A percentile compares a stretch with the other conserved stretches of the same genome.
Conservation (phyloP, 2,329 filamentous ascomycete species). For the Fusarium sacchari region DNA sequence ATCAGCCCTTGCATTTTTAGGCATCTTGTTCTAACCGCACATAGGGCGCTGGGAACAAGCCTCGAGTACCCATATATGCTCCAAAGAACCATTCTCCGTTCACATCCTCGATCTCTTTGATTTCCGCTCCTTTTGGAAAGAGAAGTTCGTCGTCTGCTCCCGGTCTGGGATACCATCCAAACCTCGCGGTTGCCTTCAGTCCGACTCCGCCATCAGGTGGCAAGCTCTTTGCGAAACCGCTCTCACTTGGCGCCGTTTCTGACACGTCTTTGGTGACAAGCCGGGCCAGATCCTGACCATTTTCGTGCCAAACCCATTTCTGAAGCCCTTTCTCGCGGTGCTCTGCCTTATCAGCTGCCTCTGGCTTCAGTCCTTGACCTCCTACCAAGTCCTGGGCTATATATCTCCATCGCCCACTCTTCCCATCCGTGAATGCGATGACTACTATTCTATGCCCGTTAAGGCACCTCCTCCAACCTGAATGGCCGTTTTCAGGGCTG, state of each 20-base stretch:
- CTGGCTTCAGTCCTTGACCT: conserved; percentile 74
- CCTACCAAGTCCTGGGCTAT: conserved; percentile 81
- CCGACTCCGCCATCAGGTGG: conserved; percentile 82
- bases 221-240: conserved; percentile 56
- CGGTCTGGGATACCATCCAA: conserved; percentile 79
- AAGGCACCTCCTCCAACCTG: conserved; percentile 85
- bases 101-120: conserved; percentile 84
- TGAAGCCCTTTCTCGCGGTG: conserved; percentile 51
- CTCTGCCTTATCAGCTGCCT: conserved; percentile 55
- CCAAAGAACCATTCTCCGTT: conserved; percentile 94
- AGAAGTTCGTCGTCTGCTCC: conserved; percentile 77
- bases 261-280: conserved; percentile 64
- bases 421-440: conserved; percentile 76
- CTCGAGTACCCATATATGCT: conserved; percentile 81
- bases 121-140: conserved; percentile 85
- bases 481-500: conserved; percentile 77
- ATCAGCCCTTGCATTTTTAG: conserved; percentile 5
- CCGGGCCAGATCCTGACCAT: conserved; percentile 53
- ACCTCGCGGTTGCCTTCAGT: conserved; percentile 70
- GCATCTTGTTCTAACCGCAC: conserved; percentile 61
- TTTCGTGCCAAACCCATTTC: conserved; percentile 63
- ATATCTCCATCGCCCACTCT: conserved; percentile 73
- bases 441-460: conserved; percentile 86
- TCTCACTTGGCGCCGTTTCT: conserved; percentile 51
- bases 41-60: conserved; percentile 84